phyloP scores from a whole-genome alignment of 202 grass and related monocot genomes.

The Digitaria exilis region DNA sequence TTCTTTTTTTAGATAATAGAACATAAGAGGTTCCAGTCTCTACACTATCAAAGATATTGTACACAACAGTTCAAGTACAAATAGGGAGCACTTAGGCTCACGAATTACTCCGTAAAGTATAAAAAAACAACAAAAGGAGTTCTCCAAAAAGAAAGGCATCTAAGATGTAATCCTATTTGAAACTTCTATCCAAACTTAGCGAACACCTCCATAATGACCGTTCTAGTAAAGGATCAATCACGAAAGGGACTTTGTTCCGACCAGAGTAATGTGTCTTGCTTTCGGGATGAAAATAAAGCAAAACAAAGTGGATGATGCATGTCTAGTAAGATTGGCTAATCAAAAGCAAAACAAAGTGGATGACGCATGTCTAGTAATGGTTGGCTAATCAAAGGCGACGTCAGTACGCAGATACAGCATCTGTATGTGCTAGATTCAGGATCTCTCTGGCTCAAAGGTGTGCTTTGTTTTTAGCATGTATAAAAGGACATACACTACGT shows the following conservation, averaged over 20 bases:
- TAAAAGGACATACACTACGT: not conserved
- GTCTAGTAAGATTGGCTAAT: not conserved
- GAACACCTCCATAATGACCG: too few species aligned
- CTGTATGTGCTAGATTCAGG: not conserved
- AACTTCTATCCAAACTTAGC: too few species aligned
- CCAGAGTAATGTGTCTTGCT: not conserved
- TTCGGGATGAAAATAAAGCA: not conserved
- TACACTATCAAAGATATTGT: too few species aligned
- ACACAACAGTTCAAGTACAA: too few species aligned
- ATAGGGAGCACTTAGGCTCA: too few species aligned
- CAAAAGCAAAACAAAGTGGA: too few species aligned
- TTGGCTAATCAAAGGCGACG: not conserved
- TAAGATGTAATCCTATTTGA: too few species aligned
- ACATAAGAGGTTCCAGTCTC: too few species aligned
- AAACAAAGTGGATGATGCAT: not conserved
- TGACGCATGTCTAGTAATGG: not conserved
- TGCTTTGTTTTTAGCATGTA: not conserved
- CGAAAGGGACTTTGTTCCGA: not conserved
- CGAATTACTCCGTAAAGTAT: too few species aligned
- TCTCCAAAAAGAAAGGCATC: too few species aligned
- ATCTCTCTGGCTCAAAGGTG: not conserved
- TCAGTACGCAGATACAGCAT: not conserved
- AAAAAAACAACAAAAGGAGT: too few species aligned
- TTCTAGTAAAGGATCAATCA: not conserved
- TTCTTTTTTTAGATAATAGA: too few species aligned